These are phyloP conservation scores for Linum tenue DNA, from an alignment of 345 rosid genomes.

Conservation along the genomic window DNA sequence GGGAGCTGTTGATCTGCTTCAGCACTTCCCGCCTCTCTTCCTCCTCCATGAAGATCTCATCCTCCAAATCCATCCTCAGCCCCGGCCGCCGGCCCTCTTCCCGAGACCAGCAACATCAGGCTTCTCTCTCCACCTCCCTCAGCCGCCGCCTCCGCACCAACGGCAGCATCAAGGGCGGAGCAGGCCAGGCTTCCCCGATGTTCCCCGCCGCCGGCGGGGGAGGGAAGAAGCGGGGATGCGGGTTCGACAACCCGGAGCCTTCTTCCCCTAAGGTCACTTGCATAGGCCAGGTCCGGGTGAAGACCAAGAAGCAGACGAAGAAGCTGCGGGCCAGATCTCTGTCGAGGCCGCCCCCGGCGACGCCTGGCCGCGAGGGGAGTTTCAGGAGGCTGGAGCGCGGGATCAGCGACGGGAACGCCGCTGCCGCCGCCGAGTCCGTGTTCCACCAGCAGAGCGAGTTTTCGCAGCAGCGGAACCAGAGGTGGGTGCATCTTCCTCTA, in stretches of 20 bases:
- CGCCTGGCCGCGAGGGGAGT: slow-evolving; percentile 48
- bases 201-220: slow-evolving; percentile 35
- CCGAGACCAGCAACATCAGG: slow-evolving; percentile 51
- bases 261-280: slow-evolving; percentile 96
- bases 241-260: slow-evolving; percentile 74
- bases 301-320: slow-evolving; percentile 86
- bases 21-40: slow-evolving; percentile 63
- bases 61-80: slow-evolving; percentile 69
- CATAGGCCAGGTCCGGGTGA: slow-evolving; percentile 96
- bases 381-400: slow-evolving; percentile 44
- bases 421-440: slow-evolving; percentile 15
- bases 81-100: slow-evolving; percentile 34
- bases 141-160: slow-evolving; percentile 61
- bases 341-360: slow-evolving; percentile 16
- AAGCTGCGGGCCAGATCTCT: slow-evolving; percentile 50
- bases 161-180: slow-evolving; percentile 61
- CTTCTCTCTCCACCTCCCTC: slow-evolving; percentile 73
- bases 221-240: slow-evolving; percentile 45
- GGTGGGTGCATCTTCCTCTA: slow-evolving; percentile 80
- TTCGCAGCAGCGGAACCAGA: slow-evolving; percentile 46
- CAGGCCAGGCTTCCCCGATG: slow-evolving; percentile 71
- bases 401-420: slow-evolving; percentile 1
- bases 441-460: slow-evolving; percentile 28
- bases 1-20: slow-evolving; percentile 80
- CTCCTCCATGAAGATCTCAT: slow-evolving; percentile 84